Evolutionary conservation across 2,329 filamentous ascomycete genomes (phyloP).

Genomic region (Fusarium stilboides): DNA sequence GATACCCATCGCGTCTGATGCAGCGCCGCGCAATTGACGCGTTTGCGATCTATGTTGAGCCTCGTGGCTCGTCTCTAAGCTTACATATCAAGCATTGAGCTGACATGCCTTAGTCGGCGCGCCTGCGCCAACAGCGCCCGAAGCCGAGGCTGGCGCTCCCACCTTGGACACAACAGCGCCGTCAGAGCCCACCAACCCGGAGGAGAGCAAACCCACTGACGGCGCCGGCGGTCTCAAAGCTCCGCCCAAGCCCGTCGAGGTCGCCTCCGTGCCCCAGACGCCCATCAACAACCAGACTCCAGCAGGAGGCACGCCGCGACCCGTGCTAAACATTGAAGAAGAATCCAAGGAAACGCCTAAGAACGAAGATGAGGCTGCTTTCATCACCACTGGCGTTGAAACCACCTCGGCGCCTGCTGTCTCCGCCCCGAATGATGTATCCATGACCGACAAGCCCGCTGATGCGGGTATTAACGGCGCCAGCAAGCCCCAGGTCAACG

Average conservation of each 20-base stretch:
- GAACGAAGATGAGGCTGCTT: constrained; percentile 45
- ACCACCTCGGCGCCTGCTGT: constrained; percentile 41
- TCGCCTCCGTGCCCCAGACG: constrained; percentile 56
- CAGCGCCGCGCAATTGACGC: constrained; percentile 37
- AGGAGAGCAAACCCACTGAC: constrained; percentile 40
- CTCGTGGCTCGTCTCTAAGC: not conserved
- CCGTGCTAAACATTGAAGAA: constrained; percentile 53
- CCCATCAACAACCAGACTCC: constrained; percentile 55
- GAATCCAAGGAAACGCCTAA: constrained; percentile 50
- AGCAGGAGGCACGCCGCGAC: constrained; percentile 55
- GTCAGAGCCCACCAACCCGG: constrained; percentile 42
- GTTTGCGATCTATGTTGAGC: constrained; percentile 9
- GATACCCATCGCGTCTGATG: constrained; percentile 4
- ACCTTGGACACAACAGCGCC: constrained; percentile 46
- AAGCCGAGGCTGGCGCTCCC: constrained; percentile 50
- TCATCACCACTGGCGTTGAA: constrained; percentile 48
- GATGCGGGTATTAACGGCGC: constrained; percentile 41
- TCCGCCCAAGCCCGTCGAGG: constrained; percentile 55
- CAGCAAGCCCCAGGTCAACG: constrained; percentile 38
- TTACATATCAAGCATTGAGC: constrained; percentile 23
- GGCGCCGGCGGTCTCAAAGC: constrained; percentile 34
- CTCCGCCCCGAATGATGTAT: constrained; percentile 41
- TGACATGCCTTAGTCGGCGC: constrained; percentile 49
- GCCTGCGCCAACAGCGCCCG: constrained; percentile 50
- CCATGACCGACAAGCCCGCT: constrained; percentile 32